Percentiles rank a stretch among this genome's conserved stretches.
Evolutionary conservation across 1,284 basidiomycete genomes (phyloP).

Genomic region (Pyrrhoderma noxium): DNA sequence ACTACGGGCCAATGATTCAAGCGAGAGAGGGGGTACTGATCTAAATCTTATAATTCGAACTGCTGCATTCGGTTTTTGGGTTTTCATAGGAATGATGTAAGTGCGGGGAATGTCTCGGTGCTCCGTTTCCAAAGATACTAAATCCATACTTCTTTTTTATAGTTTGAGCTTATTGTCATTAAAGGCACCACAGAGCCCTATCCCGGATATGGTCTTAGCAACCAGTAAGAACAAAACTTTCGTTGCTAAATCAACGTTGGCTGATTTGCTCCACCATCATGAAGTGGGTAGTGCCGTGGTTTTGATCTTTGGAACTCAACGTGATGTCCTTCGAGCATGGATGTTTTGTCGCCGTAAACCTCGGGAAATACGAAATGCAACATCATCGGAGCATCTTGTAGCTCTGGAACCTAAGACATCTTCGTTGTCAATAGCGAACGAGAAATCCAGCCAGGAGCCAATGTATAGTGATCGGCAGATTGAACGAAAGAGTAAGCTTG

Average conservation of each 20-base stretch:
- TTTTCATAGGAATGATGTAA: slow-evolving; percentile 36
- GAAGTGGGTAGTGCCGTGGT: slow-evolving; percentile 36
- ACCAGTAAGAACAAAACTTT: slow-evolving; percentile 28
- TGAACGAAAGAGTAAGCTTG: neutral
- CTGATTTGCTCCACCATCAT: neutral
- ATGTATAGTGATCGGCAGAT: neutral
- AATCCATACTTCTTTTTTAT: neutral
- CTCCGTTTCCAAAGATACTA: neutral
- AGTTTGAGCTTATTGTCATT: slow-evolving; percentile 40
- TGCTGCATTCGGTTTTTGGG: slow-evolving; percentile 36
- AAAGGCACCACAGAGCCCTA: slow-evolving; percentile 34
- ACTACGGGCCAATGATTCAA: slow-evolving; percentile 23
- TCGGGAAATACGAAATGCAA: too few species aligned
- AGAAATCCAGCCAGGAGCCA: neutral
- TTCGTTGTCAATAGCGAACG: neutral
- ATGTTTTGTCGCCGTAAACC: slow-evolving; percentile 30
- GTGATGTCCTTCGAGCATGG: slow-evolving; percentile 34
- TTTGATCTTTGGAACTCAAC: slow-evolving; percentile 39
- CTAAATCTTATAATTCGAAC: slow-evolving; percentile 38
- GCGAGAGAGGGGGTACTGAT: slow-evolving; percentile 27
- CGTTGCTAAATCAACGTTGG: neutral
- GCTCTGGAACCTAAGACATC: too few species aligned
- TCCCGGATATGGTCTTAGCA: slow-evolving; percentile 40
- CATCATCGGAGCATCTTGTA: too few species aligned
- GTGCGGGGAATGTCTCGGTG: neutral